Base-by-base conservation (phyloP, 441 rosid species). In the Brassica balearica region DNA sequence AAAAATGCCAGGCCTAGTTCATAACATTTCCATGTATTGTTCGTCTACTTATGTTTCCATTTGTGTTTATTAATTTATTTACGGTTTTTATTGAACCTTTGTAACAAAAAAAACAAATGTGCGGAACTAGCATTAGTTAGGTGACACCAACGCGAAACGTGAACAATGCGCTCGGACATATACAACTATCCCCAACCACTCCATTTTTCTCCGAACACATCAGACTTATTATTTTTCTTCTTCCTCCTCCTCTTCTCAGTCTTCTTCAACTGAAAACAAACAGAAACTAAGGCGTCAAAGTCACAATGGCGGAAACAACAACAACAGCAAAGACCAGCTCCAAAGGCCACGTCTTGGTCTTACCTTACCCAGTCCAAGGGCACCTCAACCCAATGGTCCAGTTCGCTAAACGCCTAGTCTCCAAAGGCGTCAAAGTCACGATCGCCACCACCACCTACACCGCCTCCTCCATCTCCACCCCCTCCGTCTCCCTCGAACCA, bases 321-420 rank as follows among this genome's bases (percentile, higher is more conserved):
- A 36, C 9, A 36, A 43, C 27, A 23, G 27, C 27, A 19, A 4
- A 32, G 4, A 48, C 3, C 22, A 63, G 53, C 36, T 7, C 11
- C 46, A 83, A 75, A 81, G 80, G 76, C 22, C 97, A 91, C 29
- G 90, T 87, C 0, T 41, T 90, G 4, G 77, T 91, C 6, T 38
- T 93, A 58, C 91, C 97, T 8, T 93, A 84, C 74, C 94, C 96
- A 51, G 84, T 88, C 82, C 96, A 91, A 78, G 98, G 98, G 74
- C 98, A 91, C 87, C 86, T 93, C 3, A 93, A 90, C 87, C 96
- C 96, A 2, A 85, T 88, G 80, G 88, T 93, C 78, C 96, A 91
- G 46, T 90, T 93, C 74, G 93, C 94, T 0, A 91, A 90, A 79
- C 91, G 89, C 19, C 68, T 93, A 4, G 90, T 90, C 65, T 88